Base-by-base conservation (phyloP, 164 flowering plant genomes). In the Vitis labrusca region DNA sequence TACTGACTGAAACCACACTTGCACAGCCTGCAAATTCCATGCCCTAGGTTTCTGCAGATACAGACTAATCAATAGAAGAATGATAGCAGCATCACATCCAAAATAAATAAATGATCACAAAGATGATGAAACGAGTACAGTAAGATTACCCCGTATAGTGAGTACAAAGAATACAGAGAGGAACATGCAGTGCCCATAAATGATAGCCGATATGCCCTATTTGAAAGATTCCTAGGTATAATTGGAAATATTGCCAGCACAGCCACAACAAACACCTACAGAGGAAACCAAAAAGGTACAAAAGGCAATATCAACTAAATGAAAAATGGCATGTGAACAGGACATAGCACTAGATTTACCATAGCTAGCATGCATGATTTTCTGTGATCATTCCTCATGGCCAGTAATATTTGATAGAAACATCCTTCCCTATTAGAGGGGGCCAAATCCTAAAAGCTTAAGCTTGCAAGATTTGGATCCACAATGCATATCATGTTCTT, bases 111-210 rank as follows among this genome's bases (percentile, higher is more conserved):
- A 47, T 9, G 54, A 63, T 64, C 49, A n/a, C 47, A 53, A 61
- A 54, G 32, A 19, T 9, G 50, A 30, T 54, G 27, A 64, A 15
- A 37, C 47, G 1, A 29, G 27, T 47, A 4, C 37, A 32, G 17
- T 37, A 48, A 51, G 8, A 44, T 74, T 88, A 96, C 99, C 95
- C 99, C 99, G 73, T 96, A 88, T 32, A 89, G 77, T 5, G 91
- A 83, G 81, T 91, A 92, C 78, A 96, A 74, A 3, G 97, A 93
- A 76, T 83, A 93, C 58, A 89, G 55, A 64, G 92, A 86, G 27
- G 98, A 89, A 73, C 92, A 82, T 47, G 91, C 80, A 61, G 97
- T 93, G 73, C 98, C 99, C 85, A 92, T 75, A 56, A 90, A 91
- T 56, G 99, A 85, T 65, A 96, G 82, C 55, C 96, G 87, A 79